These are phyloP conservation scores for Periconia sp. DNA, from an alignment of 2,329 filamentous ascomycete genomes.

Conservation along the genomic window DNA sequence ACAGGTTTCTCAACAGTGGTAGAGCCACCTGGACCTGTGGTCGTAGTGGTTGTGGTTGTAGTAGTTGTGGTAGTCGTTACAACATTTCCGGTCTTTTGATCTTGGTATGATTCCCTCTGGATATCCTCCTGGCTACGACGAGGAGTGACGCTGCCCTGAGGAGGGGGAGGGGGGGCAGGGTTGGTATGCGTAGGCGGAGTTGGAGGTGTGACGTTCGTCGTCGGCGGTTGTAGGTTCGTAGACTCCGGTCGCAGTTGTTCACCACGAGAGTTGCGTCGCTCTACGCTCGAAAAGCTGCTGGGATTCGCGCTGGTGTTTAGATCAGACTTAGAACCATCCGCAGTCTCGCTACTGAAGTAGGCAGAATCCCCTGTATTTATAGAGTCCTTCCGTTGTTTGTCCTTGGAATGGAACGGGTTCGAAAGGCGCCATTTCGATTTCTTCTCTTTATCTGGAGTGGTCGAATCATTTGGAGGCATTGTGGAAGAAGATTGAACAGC, in stretches of 20 bases:
- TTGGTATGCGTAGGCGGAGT: constrained; percentile 27
- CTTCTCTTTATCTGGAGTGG: constrained; percentile 39
- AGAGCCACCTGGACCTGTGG: constrained; percentile 40
- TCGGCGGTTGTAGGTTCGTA: constrained; percentile 21
- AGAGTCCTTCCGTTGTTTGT: constrained; percentile 30
- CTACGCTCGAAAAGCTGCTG: constrained; percentile 39
- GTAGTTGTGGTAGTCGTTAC: constrained; percentile 45
- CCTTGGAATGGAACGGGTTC: constrained; percentile 44
- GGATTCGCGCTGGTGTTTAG: constrained; percentile 34
- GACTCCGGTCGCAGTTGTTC: constrained; percentile 29
- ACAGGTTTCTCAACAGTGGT: constrained; percentile 40
- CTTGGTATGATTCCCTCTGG: constrained; percentile 36
- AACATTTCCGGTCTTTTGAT: constrained; percentile 39
- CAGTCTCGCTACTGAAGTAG: constrained; percentile 40
- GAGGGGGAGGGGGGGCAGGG: constrained; percentile 1
- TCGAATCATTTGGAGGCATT: constrained; percentile 22
- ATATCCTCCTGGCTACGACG: constrained; percentile 32
- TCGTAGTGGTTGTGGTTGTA: constrained; percentile 44
- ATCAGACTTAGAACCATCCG: constrained; percentile 24
- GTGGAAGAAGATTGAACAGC: constrained; percentile 4
- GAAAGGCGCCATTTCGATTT: constrained; percentile 45
- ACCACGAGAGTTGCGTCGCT: constrained; percentile 30
- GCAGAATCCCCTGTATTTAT: constrained; percentile 37
- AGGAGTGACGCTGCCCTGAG: constrained; percentile 4
- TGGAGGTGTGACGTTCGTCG: constrained; percentile 27